Conservation (phyloP, 1,284 basidiomycete genomes). For the Inonotus obliquus region DNA sequence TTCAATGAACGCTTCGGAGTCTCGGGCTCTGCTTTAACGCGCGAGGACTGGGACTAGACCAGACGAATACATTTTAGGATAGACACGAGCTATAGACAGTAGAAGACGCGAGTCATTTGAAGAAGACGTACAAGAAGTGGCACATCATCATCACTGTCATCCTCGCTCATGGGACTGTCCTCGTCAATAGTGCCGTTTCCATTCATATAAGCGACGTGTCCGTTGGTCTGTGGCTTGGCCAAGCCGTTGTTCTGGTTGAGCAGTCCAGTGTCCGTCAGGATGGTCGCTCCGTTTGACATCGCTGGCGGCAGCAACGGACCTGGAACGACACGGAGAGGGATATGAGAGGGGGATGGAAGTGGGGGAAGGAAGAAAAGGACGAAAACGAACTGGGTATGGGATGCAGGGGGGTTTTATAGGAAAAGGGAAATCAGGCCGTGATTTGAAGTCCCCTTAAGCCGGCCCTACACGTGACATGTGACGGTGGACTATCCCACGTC, state of each 20-base stretch:
- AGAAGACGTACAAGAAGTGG: slow-evolving; percentile 58
- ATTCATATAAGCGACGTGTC: slow-evolving; percentile 15
- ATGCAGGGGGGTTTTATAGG: slow-evolving; percentile 28
- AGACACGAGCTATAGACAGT: not conserved
- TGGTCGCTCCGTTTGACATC: slow-evolving; percentile 46
- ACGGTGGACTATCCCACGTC: not conserved
- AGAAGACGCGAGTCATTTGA: not conserved
- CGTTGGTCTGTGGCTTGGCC: slow-evolving; percentile 10
- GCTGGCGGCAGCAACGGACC: not conserved
- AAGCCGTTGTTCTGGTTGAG: not conserved
- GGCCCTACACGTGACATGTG: slow-evolving; percentile 46
- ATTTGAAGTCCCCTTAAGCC: slow-evolving; percentile 45
- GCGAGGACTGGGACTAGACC: slow-evolving; percentile 37
- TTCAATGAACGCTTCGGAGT: slow-evolving; percentile 46
- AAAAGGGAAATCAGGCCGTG: slow-evolving; percentile 24
- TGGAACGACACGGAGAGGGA: not conserved
- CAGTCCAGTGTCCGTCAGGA: slow-evolving; percentile 56
- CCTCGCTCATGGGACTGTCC: slow-evolving; percentile 49
- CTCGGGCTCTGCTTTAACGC: slow-evolving; percentile 41
- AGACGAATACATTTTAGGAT: slow-evolving; percentile 31
- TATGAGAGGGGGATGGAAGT: slow-evolving; percentile 20
- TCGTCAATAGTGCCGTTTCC: slow-evolving; percentile 27
- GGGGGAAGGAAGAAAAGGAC: slow-evolving; percentile 22
- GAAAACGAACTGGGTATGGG: slow-evolving; percentile 21
- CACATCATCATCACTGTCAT: slow-evolving; percentile 58